Evolutionary conservation across 2,329 filamentous ascomycete genomes (phyloP).

Genomic region (Ophiosphaerella narmari): DNA sequence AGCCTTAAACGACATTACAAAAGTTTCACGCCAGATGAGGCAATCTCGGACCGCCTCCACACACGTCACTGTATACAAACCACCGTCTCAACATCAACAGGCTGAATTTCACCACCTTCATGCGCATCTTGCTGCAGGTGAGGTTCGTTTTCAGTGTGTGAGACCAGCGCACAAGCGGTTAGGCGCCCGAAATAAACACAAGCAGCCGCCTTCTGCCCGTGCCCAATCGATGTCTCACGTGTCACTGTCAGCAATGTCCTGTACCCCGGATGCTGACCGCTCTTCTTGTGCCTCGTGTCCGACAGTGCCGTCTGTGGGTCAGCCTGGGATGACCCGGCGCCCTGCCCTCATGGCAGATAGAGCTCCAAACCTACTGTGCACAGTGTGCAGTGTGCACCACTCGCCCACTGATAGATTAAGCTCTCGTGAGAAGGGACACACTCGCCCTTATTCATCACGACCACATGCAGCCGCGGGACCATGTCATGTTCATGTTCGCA

Average conservation of each 20-base stretch:
- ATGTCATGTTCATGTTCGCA: background rate
- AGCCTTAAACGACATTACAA: background rate
- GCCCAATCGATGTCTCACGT: slow-evolving; percentile 18
- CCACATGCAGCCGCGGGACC: slow-evolving; percentile 1
- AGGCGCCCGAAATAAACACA: slow-evolving; percentile 13
- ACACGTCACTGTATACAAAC: background rate
- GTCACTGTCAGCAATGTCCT: slow-evolving; percentile 1
- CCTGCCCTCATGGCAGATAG: background rate
- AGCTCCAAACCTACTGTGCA: no score
- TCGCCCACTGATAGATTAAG: no score
- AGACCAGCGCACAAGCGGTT: slow-evolving; percentile 13
- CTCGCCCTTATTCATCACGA: background rate
- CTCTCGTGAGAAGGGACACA: no score
- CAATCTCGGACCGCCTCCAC: background rate
- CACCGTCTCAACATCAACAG: background rate
- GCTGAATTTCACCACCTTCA: background rate
- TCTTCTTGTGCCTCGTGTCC: slow-evolving; percentile 11
- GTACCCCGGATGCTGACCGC: slow-evolving; percentile 9
- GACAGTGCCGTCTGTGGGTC: slow-evolving; percentile 8
- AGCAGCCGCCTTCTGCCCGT: slow-evolving; percentile 5
- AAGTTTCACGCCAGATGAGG: background rate
- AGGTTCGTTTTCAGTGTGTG: slow-evolving; percentile 16
- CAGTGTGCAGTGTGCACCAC: no score
- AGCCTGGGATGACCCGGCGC: background rate
- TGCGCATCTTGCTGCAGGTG: slow-evolving; percentile 1